Conservation (phyloP, 176 grass and related monocot species). For the Secale cereale region DNA sequence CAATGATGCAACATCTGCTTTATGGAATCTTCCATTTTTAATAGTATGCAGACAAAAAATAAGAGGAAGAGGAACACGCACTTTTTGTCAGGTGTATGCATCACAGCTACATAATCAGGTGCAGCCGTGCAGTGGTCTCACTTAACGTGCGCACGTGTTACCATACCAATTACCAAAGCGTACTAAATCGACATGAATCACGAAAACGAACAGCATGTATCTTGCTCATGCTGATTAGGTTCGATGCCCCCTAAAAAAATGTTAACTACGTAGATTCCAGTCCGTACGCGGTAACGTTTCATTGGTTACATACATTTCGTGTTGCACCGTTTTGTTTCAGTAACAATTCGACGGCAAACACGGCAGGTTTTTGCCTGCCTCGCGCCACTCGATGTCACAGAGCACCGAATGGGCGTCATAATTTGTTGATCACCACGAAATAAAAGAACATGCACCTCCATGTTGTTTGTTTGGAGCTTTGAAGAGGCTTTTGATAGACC, state of each 20-base stretch:
- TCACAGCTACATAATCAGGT: neutral
- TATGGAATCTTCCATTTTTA: neutral
- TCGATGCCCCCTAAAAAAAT: too few relatives aligned
- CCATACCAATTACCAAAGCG: too few relatives aligned
- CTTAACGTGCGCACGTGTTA: too few relatives aligned
- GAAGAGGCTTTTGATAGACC: too few relatives aligned
- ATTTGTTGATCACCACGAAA: slow-evolving; percentile 8
- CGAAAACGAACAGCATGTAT: too few relatives aligned
- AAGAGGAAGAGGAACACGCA: neutral
- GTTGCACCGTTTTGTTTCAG: neutral
- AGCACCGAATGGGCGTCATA: slow-evolving; percentile 14
- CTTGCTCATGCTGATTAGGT: too few relatives aligned
- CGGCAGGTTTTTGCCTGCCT: neutral
- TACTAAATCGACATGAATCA: too few relatives aligned
- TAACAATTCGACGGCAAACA: neutral
- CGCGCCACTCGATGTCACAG: neutral
- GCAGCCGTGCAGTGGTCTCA: neutral
- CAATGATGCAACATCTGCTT: slow-evolving; percentile 5
- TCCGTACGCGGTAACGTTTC: too few relatives aligned
- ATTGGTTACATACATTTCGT: too few relatives aligned
- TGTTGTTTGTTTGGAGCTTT: neutral
- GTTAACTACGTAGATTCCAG: too few relatives aligned
- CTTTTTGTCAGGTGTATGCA: neutral
- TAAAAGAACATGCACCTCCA: neutral
- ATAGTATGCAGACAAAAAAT: neutral